These are phyloP conservation scores for Penicillium polonicum DNA, from an alignment of 2,329 filamentous ascomycete genomes.

Conservation along the genomic window DNA sequence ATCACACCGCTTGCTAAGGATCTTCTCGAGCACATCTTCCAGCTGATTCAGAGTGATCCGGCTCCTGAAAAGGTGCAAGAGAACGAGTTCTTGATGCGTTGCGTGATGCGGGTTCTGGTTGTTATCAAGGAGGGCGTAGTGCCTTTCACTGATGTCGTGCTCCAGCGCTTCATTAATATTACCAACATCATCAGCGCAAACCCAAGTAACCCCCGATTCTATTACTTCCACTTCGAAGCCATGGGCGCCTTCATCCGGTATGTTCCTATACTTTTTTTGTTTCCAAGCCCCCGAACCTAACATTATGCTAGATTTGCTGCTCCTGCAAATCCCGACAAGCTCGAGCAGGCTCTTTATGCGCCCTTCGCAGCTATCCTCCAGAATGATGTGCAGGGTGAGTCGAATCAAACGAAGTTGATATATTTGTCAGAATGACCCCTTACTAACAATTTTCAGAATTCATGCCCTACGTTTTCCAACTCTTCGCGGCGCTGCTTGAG, in stretches of 20 bases:
- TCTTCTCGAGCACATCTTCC: slow-evolving; percentile 84
- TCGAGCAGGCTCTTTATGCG: slow-evolving; percentile 78
- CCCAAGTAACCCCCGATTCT: slow-evolving; percentile 95
- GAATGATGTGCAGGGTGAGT: slow-evolving; percentile 73
- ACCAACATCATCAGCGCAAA: slow-evolving; percentile 91
- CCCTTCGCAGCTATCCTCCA: slow-evolving; percentile 79
- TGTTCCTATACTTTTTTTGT: slow-evolving; percentile 11
- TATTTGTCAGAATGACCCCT: neutral
- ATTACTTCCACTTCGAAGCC: slow-evolving; percentile 97
- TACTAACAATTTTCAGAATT: slow-evolving; percentile 65
- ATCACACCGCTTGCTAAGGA: slow-evolving; percentile 82
- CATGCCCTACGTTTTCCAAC: slow-evolving; percentile 92
- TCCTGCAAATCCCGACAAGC: slow-evolving; percentile 65
- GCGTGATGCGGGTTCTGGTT: slow-evolving; percentile 94
- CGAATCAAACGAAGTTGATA: neutral
- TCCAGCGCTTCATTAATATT: slow-evolving; percentile 82
- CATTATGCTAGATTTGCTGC: slow-evolving; percentile 57
- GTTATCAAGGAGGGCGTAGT: slow-evolving; percentile 82
- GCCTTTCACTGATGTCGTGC: slow-evolving; percentile 71
- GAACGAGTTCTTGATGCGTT: slow-evolving; percentile 98
- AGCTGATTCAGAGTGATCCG: slow-evolving; percentile 79
- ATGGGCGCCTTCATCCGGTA: slow-evolving; percentile 81
- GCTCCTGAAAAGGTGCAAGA: slow-evolving; percentile 93
- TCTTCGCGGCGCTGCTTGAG: slow-evolving; percentile 87
- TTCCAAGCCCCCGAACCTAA: slow-evolving; percentile 10